phyloP scores from a whole-genome alignment of 257 asterid genomes.

The Nicotiana attenuata region DNA sequence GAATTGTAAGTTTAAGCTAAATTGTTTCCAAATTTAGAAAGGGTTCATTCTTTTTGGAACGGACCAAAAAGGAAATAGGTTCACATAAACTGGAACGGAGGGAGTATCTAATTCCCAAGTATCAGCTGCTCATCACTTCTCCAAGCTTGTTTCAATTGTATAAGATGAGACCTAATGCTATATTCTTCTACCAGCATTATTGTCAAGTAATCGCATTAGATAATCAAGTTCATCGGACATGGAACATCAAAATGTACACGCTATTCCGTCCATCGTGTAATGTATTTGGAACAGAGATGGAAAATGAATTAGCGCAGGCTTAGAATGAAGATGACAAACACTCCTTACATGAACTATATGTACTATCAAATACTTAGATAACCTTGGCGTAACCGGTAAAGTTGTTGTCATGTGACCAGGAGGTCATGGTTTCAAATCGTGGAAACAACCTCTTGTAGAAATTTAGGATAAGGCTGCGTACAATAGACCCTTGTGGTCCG shows the following conservation, averaged over 20 bases:
- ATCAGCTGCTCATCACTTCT: conserved; percentile 22
- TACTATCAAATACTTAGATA: neutral
- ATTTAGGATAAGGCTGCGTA: too few species aligned
- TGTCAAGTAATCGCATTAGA: neutral
- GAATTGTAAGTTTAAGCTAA: too few species aligned
- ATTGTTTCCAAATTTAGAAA: too few species aligned
- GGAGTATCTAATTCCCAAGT: conserved; percentile 22
- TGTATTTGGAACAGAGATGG: neutral
- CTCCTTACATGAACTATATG: neutral
- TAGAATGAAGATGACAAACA: neutral
- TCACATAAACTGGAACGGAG: too few species aligned
- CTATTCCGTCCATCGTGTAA: neutral
- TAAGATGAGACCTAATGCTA: conserved; percentile 66
- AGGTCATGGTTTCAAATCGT: too few species aligned
- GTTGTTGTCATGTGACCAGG: too few species aligned
- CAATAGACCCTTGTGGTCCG: too few species aligned
- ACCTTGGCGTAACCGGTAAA: neutral
- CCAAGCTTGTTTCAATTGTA: conserved; percentile 60
- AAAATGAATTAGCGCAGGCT: neutral
- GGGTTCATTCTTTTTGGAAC: too few species aligned
- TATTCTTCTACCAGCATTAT: conserved; percentile 63
- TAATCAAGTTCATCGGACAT: neutral
- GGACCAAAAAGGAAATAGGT: too few species aligned
- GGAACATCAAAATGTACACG: neutral
- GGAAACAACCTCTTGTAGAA: too few species aligned